These are phyloP conservation scores for Russula ochroleuca DNA, from an alignment of 768 basidiomycete species.

Conservation along the genomic window DNA sequence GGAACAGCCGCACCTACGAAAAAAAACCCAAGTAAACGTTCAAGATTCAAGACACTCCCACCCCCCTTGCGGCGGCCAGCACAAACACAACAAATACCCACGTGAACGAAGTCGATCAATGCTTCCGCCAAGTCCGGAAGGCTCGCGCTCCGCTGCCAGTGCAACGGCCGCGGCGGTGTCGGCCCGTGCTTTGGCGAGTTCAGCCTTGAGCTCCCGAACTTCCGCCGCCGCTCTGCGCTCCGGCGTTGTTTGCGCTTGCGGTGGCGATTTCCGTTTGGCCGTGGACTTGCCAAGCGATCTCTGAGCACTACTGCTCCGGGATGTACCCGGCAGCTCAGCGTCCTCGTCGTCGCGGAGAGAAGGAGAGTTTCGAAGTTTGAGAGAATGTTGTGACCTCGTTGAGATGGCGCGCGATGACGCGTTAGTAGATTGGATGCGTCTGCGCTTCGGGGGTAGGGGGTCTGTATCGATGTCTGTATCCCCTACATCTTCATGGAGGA, in stretches of 20 bases:
- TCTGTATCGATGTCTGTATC: not conserved
- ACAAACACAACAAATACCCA: not conserved
- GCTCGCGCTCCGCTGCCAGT: slow-evolving; percentile 15
- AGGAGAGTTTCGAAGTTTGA: not conserved
- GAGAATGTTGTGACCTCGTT: not conserved
- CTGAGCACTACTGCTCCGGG: not conserved
- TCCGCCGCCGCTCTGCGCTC: slow-evolving; percentile 5
- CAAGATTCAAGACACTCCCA: not conserved
- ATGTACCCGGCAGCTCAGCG: not conserved
- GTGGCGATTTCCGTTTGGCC: not conserved
- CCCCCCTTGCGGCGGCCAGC: not conserved
- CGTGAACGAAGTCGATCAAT: slow-evolving; percentile 16
- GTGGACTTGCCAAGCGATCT: not conserved
- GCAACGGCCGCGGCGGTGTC: slow-evolving; percentile 10
- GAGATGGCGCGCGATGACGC: not conserved
- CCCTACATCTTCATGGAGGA: not conserved
- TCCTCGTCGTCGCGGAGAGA: not conserved
- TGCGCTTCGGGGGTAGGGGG: slow-evolving; percentile 1
- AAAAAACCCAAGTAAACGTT: not conserved
- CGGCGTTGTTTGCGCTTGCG: not conserved
- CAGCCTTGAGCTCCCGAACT: slow-evolving; percentile 11
- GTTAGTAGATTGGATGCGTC: not conserved
- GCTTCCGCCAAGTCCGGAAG: slow-evolving; percentile 8
- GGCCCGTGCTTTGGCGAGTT: slow-evolving; percentile 15
- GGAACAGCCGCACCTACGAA: slow-evolving; percentile 8